phyloP scores from a whole-genome alignment of 2,329 filamentous ascomycete genomes.

The Colletotrichum liriopes region DNA sequence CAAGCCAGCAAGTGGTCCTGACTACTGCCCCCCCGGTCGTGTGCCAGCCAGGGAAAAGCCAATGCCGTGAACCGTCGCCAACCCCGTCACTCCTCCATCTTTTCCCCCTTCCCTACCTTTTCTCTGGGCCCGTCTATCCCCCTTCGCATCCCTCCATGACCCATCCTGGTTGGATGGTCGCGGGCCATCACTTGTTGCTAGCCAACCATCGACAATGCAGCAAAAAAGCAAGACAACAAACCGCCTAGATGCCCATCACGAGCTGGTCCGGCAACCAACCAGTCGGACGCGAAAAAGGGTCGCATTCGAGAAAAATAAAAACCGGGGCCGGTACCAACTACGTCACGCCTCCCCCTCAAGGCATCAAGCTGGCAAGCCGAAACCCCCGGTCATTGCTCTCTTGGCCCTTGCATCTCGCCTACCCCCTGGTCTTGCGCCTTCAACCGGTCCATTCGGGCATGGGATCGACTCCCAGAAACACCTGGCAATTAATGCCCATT shows the following conservation, averaged over 20 bases:
- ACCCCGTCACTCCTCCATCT: conserved; percentile 15
- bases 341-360: conserved; percentile 39
- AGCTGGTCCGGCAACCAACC: conserved; percentile 17
- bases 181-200: conserved; percentile 6
- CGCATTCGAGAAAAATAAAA: conserved; percentile 36
- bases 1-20: conserved; percentile 31
- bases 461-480: conserved; percentile 34
- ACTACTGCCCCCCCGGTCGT: background rate
- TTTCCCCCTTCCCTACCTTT: background rate
- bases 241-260: conserved; percentile 2
- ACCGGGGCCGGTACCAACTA: conserved; percentile 37
- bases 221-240: conserved; percentile 14
- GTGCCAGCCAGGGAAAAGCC: conserved; percentile 21
- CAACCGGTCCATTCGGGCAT: conserved; percentile 32
- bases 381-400: conserved; percentile 36
- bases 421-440: conserved; percentile 37
- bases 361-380: conserved; percentile 18
- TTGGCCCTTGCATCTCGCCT: conserved; percentile 41
- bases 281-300: conserved; percentile 3
- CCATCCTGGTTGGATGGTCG: conserved; percentile 18
- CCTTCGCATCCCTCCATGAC: background rate
- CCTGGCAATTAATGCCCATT: conserved; percentile 31
- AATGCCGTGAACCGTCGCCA: conserved; percentile 24
- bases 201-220: conserved; percentile 10
- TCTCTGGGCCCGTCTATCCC: conserved; percentile 1